Conservation (phyloP, 202 grass and related monocot genomes). For the Musa balbisiana region DNA sequence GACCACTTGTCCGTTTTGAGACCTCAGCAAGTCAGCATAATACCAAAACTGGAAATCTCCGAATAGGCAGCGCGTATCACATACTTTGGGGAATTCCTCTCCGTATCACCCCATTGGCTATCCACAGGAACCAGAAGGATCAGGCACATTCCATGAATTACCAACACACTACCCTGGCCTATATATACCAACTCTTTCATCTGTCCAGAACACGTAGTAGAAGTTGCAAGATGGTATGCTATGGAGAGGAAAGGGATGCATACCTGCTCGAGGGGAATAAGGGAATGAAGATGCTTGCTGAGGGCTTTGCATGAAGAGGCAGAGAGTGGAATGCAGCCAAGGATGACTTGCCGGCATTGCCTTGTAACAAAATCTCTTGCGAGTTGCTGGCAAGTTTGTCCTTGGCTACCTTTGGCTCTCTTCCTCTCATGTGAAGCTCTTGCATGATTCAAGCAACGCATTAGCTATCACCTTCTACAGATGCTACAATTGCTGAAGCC, state of each 20-base stretch:
- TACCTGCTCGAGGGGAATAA: neutral
- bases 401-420: slow-evolving; percentile 54
- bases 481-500: neutral
- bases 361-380: neutral
- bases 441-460: slow-evolving; percentile 4
- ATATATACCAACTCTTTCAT: slow-evolving; percentile 8
- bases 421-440: slow-evolving; percentile 34
- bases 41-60: neutral
- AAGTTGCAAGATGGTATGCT: neutral
- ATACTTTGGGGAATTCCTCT: neutral
- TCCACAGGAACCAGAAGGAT: neutral
- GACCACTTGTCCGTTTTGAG: neutral
- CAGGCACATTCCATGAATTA: neutral
- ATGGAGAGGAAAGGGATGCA: no score
- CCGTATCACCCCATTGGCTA: neutral
- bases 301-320: slow-evolving; percentile 13
- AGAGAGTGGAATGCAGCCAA: slow-evolving; percentile 31
- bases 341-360: slow-evolving; percentile 54
- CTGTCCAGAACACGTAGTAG: neutral
- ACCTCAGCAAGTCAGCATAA: neutral
- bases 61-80: neutral
- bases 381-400: slow-evolving; percentile 48
- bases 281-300: neutral
- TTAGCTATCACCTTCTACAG: neutral
- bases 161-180: neutral